Evolutionary conservation across 2,329 filamentous ascomycete species (phyloP).

Genomic region (Stagonosporopsis cucurbitacearum): DNA sequence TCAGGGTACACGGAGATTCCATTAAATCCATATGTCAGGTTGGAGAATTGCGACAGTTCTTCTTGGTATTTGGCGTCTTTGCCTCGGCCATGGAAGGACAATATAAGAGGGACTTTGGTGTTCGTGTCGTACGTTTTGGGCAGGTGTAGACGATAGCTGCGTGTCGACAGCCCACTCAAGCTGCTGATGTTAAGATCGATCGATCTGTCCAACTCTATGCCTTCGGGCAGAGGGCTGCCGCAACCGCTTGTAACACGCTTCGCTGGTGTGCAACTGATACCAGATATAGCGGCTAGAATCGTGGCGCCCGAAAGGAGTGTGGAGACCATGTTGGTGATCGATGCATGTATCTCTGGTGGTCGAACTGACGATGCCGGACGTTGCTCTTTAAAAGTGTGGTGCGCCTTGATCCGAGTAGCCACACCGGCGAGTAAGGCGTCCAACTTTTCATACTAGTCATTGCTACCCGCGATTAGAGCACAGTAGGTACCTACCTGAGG

Average conservation of each 20-base stretch:
- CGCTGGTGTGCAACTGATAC: neutral
- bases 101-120: conserved; percentile 51
- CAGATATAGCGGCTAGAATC: neutral
- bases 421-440: conserved; percentile 13
- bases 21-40: conserved; percentile 52
- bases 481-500: neutral
- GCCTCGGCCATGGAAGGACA: conserved; percentile 57
- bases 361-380: neutral
- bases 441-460: conserved; percentile 9
- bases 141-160: conserved; percentile 49
- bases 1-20: conserved; percentile 56
- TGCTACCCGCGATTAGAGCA: conserved; percentile 1
- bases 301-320: neutral
- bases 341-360: neutral
- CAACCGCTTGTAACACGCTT: conserved; percentile 15
- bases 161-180: conserved; percentile 35
- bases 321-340: neutral
- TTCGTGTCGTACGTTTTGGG: conserved; percentile 50
- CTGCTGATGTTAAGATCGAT: conserved; percentile 36
- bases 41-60: conserved; percentile 55
- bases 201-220: conserved; percentile 30
- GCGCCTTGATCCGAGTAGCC: conserved; percentile 4
- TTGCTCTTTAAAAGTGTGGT: conserved; percentile 7
- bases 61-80: conserved; percentile 50
- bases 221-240: conserved; percentile 28